Base-by-base conservation (phyloP, 2,329 filamentous ascomycete genomes). In the Leptographium lundbergii region DNA sequence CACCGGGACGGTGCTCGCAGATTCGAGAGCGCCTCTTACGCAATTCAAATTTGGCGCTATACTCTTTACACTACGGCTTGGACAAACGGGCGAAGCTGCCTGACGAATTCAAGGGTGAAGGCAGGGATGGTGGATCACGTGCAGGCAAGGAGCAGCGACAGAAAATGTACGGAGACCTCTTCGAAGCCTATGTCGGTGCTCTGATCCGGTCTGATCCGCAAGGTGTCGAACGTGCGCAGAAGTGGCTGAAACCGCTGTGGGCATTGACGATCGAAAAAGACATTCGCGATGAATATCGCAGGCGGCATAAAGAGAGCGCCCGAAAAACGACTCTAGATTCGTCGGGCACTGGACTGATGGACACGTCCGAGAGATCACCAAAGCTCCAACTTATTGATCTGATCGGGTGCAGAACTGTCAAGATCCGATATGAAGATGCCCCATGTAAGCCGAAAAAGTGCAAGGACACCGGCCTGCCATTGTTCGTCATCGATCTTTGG, bases 181-280 rank as follows among this genome's bases (percentile, higher is more conserved):
- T 96, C 66, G 92, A 97, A 70, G 88, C 92, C 0, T 96, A 95
- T 65, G 82, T 95, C 19, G 91, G 88, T 10, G 91, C 87, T 3
- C 73, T 91, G 6, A 80, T 95, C 39, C 73, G 89, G 2, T 84
- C 86, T 1, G 81, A 90, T 65, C 77, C 82, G 0, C 71, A 74
- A 3, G 91, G 91, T 1, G 79, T 87, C 54, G 63, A 70, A 9
- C 77, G 76, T 2, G 85, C 81, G 2, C 78, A 86, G 57, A 69
- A 77, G 17, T 97, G 91, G 90, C 73, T 96, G 53, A 85, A 82
- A 56, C 73, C 78, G 9, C 74, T 96, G 0, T 96, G 91, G 90
- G 79, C 80, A 4, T 81, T 77, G 54, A 82, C 81, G 5, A 72
- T 95, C 45, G 68, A 74, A 32, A 72, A 79, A 27, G 77, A 85